These are phyloP conservation scores for Paraconiothyrium brasiliense DNA, from an alignment of 2,329 filamentous ascomycete species.

Conservation along the genomic window DNA sequence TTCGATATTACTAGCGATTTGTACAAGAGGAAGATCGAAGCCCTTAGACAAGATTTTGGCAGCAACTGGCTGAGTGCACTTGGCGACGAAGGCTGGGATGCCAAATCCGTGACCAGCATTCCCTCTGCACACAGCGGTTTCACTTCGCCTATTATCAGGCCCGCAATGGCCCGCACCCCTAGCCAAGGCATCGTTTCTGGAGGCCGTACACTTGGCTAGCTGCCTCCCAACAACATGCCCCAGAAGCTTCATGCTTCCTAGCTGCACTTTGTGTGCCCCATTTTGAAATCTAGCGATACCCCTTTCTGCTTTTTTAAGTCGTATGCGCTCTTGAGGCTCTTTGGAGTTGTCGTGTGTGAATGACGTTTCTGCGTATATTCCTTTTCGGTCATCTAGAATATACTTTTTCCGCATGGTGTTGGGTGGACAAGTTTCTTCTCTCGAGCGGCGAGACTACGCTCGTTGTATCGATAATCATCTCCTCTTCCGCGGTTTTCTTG, in stretches of 20 bases:
- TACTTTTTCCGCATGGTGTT: slow-evolving; percentile 44
- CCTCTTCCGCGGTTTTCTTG: slow-evolving; percentile 22
- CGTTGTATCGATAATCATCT: slow-evolving; percentile 40
- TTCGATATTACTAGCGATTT: slow-evolving; percentile 77
- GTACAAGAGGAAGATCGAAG: slow-evolving; percentile 89
- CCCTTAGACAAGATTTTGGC: slow-evolving; percentile 83
- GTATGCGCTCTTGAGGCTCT: slow-evolving; percentile 13
- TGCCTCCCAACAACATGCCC: background rate
- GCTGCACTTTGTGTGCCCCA: slow-evolving; percentile 17
- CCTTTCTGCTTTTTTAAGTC: slow-evolving; percentile 37
- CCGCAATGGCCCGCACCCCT: slow-evolving; percentile 43
- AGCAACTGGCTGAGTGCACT: slow-evolving; percentile 87
- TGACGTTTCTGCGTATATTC: slow-evolving; percentile 12
- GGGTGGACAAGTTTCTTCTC: slow-evolving; percentile 29
- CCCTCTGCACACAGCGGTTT: slow-evolving; percentile 42
- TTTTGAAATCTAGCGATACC: slow-evolving; percentile 42
- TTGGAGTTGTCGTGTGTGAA: slow-evolving; percentile 1
- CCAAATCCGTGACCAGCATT: slow-evolving; percentile 41
- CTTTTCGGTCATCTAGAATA: slow-evolving; percentile 24
- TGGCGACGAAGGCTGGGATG: slow-evolving; percentile 74
- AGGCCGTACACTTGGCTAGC: slow-evolving; percentile 50
- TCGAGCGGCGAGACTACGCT: slow-evolving; percentile 40
- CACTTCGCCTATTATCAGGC: slow-evolving; percentile 43
- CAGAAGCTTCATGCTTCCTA: slow-evolving; percentile 1
- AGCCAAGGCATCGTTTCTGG: slow-evolving; percentile 53